Conservation (phyloP, 495 filamentous ascomycete genomes). For the Achaetomiella virescens region DNA sequence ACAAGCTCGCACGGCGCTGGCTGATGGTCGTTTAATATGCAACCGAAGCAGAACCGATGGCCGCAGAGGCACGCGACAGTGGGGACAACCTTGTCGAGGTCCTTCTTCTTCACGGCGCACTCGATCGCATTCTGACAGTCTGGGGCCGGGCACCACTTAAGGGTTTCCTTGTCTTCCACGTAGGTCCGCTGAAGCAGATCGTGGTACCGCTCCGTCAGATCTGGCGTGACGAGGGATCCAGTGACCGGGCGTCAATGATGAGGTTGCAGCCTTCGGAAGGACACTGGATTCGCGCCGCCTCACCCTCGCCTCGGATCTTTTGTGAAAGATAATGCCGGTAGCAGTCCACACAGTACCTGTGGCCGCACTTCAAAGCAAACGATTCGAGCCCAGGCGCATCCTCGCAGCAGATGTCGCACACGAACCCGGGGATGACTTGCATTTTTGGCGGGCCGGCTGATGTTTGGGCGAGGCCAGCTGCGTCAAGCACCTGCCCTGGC, state of each 20-base stretch:
- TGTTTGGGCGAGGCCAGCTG: slow-evolving; percentile 69
- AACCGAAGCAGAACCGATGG: slow-evolving; percentile 93
- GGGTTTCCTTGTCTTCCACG: slow-evolving; percentile 88
- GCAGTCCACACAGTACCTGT: slow-evolving; percentile 92
- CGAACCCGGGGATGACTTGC: slow-evolving; percentile 66
- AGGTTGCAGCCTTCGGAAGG: slow-evolving; percentile 80
- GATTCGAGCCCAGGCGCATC: slow-evolving; percentile 73
- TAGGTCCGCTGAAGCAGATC: slow-evolving; percentile 86
- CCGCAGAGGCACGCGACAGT: slow-evolving; percentile 80
- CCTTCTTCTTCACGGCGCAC: slow-evolving; percentile 77
- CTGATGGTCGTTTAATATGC: slow-evolving; percentile 84
- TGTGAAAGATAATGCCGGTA: slow-evolving; percentile 84
- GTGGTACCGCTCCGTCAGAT: slow-evolving; percentile 73
- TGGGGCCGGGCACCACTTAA: slow-evolving; percentile 96
- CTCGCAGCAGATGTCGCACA: slow-evolving; percentile 94
- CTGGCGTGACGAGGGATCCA: slow-evolving; percentile 68
- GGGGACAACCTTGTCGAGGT: slow-evolving; percentile 77
- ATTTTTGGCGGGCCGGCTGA: slow-evolving; percentile 58
- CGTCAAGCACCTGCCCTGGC: slow-evolving; percentile 69
- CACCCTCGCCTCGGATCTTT: slow-evolving; percentile 92
- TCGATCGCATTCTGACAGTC: slow-evolving; percentile 91
- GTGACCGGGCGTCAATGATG: slow-evolving; percentile 83
- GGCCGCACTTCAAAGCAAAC: slow-evolving; percentile 92
- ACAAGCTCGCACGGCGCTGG: slow-evolving; percentile 87
- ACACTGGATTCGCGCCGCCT: slow-evolving; percentile 91